Conservation (phyloP, 1,284 basidiomycete species). For the Austroboletus niveus region DNA sequence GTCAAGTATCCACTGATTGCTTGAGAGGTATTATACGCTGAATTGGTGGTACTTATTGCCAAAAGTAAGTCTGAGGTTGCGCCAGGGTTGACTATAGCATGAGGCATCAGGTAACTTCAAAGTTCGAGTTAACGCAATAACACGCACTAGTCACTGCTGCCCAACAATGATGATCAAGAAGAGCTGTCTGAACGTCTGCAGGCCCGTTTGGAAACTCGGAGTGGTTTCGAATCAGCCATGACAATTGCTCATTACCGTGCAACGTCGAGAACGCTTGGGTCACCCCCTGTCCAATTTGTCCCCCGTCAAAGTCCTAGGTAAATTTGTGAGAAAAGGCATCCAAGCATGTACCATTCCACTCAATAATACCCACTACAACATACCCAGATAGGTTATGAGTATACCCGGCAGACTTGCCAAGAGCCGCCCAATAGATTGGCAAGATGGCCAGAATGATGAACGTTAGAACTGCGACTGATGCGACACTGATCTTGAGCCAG, state of each 20-base stretch:
- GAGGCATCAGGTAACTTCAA: background rate
- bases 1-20: slow-evolving; percentile 37
- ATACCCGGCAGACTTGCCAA: slow-evolving; percentile 28
- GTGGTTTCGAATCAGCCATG: slow-evolving; percentile 41
- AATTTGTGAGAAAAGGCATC: background rate
- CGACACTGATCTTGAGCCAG: slow-evolving; percentile 34
- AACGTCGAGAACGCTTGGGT: slow-evolving; percentile 33
- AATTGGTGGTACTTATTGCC: slow-evolving; percentile 31
- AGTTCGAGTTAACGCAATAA: background rate
- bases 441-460: slow-evolving; percentile 34
- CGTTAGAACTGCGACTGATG: slow-evolving; percentile 22
- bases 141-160: slow-evolving; percentile 40
- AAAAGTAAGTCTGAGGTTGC: slow-evolving; percentile 34
- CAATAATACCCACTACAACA: slow-evolving; percentile 34
- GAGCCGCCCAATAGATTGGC: slow-evolving; percentile 41
- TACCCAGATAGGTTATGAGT: slow-evolving; percentile 39
- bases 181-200: slow-evolving; percentile 33
- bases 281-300: slow-evolving; percentile 43
- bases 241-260: slow-evolving; percentile 25
- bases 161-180: slow-evolving; percentile 46
- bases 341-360: background rate
- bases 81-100: slow-evolving; percentile 37
- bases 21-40: slow-evolving; percentile 35
- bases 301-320: slow-evolving; percentile 54
- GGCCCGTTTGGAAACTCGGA: slow-evolving; percentile 42